phyloP scores from a whole-genome alignment of 129 eudicot genomes.

The Flaveria trinervia region DNA sequence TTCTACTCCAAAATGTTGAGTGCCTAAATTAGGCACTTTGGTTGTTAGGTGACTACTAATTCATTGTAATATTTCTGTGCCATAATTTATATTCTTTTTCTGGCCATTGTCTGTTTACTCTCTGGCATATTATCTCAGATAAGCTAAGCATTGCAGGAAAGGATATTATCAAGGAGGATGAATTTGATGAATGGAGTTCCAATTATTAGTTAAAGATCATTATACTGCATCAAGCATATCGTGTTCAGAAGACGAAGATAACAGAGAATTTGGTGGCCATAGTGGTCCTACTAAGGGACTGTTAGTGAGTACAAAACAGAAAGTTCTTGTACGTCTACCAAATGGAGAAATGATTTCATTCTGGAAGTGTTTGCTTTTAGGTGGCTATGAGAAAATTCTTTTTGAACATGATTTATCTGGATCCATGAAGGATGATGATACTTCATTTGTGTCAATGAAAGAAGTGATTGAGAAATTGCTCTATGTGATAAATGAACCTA shows the following conservation, averaged over 20 bases:
- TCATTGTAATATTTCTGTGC: neutral
- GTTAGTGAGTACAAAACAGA: slow-evolving; percentile 40
- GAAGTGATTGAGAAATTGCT: slow-evolving; percentile 65
- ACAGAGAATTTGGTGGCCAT: slow-evolving; percentile 27
- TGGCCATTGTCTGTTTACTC: slow-evolving; percentile 18
- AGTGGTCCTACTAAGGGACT: slow-evolving; percentile 33
- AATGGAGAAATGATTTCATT: slow-evolving; percentile 59
- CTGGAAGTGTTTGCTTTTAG: slow-evolving; percentile 62
- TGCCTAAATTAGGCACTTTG: neutral
- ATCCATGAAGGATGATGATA: slow-evolving; percentile 33
- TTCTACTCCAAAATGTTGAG: neutral
- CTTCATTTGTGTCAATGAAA: slow-evolving; percentile 37
- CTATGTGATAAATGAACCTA: slow-evolving; percentile 56
- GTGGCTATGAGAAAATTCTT: slow-evolving; percentile 49
- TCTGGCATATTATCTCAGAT: slow-evolving; percentile 46
- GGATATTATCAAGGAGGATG: slow-evolving; percentile 63
- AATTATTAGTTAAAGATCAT: slow-evolving; percentile 52
- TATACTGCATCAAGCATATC: slow-evolving; percentile 75
- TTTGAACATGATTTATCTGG: slow-evolving; percentile 42
- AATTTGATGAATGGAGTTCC: slow-evolving; percentile 62
- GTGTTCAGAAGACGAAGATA: slow-evolving; percentile 74
- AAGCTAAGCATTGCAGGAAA: slow-evolving; percentile 77
- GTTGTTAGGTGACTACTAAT: neutral
- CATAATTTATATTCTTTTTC: neutral
- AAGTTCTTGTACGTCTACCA: slow-evolving; percentile 49